Percentiles rank a stretch among this genome's conserved stretches.
Conservation (phyloP, 495 filamentous ascomycete species). For the Thermothielavioides terrestris region DNA sequence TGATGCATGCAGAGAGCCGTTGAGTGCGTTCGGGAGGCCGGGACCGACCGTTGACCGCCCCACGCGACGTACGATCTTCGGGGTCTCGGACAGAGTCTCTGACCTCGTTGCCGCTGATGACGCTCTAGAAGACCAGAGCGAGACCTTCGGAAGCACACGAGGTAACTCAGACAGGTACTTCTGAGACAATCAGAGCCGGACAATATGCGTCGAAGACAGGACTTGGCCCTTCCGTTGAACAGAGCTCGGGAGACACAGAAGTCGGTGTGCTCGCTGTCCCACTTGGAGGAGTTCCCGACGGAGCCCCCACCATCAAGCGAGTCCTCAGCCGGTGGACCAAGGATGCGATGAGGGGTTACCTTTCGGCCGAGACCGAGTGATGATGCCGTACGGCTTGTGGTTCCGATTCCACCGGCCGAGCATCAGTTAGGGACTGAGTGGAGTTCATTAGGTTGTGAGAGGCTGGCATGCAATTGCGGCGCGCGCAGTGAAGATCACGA, state of each 20-base stretch:
- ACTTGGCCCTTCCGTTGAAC: neutral
- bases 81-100: neutral
- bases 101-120: neutral
- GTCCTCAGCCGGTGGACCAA: neutral
- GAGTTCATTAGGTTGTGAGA: no score
- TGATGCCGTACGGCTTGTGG: neutral
- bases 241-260: neutral
- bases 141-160: neutral
- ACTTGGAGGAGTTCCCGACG: neutral
- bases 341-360: neutral
- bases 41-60: constrained; percentile 5
- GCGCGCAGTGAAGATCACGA: neutral
- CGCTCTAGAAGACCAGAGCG: neutral
- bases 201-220: neutral
- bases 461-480: no score
- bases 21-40: neutral
- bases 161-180: neutral
- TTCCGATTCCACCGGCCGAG: neutral
- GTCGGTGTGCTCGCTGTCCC: constrained; percentile 2
- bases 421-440: no score
- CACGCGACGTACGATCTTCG: neutral
- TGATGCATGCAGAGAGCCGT: constrained; percentile 4
- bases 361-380: neutral
- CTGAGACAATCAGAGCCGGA: neutral
- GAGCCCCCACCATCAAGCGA: neutral